phyloP scores from a whole-genome alignment of 2,329 filamentous ascomycete species.

The Myriangium duriaei region DNA sequence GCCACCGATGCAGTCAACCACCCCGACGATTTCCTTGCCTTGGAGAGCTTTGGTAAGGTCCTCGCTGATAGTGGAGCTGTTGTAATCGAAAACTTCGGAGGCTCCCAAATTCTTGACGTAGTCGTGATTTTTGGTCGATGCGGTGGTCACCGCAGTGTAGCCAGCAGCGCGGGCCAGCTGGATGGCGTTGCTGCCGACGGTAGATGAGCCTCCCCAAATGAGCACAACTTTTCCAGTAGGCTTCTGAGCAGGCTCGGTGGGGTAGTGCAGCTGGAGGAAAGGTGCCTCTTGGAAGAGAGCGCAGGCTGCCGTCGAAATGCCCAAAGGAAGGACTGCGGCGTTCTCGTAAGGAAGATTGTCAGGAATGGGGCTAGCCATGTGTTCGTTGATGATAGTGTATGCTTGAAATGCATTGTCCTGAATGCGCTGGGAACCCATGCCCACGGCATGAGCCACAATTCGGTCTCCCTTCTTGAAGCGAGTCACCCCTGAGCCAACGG shows the following conservation, averaged over 20 bases:
- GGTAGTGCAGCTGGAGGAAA: conserved; percentile 11
- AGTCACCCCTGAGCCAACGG: conserved; percentile 23
- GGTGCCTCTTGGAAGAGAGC: conserved; percentile 16
- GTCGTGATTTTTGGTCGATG: conserved; percentile 32
- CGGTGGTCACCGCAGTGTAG: conserved; percentile 34
- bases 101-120: conserved; percentile 34
- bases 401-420: conserved; percentile 16
- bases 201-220: conserved; percentile 41
- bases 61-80: conserved; percentile 22
- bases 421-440: conserved; percentile 8
- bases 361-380: conserved; percentile 12
- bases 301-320: conserved; percentile 14
- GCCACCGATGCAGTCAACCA: conserved; percentile 8
- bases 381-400: conserved; percentile 12
- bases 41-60: conserved; percentile 11
- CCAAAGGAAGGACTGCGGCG: conserved; percentile 15
- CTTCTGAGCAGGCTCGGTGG: conserved; percentile 11
- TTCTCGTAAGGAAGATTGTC: conserved; percentile 14
- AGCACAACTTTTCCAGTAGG: conserved; percentile 26
- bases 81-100: conserved; percentile 34
- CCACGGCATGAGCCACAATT: conserved; percentile 17
- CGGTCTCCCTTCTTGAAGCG: conserved; percentile 25
- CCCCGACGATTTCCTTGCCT: conserved; percentile 13
- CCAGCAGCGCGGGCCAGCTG: conserved; percentile 35
- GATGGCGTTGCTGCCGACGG: conserved; percentile 34